Percentiles rank a stretch among this genome's conserved stretches.
These are phyloP conservation scores for Batrachochytrium dendrobatidis DNA, from an alignment of 371 early-diverging fungal species.

Conservation along the genomic window DNA sequence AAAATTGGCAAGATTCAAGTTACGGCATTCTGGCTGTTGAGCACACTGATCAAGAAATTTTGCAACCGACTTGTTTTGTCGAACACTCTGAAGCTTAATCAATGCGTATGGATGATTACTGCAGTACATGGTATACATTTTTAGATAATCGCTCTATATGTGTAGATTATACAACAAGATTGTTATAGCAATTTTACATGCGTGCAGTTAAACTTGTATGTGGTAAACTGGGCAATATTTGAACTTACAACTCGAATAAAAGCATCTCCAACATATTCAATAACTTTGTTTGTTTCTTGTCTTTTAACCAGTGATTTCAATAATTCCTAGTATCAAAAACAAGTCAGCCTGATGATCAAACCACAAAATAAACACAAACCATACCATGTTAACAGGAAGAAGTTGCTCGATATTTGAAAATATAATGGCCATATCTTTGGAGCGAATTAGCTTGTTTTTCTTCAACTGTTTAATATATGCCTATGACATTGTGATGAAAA, in stretches of 20 bases:
- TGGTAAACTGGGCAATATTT: not conserved
- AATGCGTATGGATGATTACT: conserved; percentile 46
- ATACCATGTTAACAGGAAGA: conserved; percentile 40
- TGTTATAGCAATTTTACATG: not conserved
- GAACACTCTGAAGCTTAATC: conserved; percentile 37
- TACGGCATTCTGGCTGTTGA: conserved; percentile 27
- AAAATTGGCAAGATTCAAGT: conserved; percentile 38
- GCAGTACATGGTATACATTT: conserved; percentile 50
- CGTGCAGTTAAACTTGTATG: not conserved
- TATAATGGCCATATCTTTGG: conserved; percentile 43
- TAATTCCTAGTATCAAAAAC: conserved; percentile 13
- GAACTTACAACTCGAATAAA: conserved; percentile 3
- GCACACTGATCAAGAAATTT: conserved; percentile 32
- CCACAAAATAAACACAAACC: not conserved
- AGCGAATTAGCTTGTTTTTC: conserved; percentile 28
- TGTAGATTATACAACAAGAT: not conserved
- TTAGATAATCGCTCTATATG: conserved; percentile 38
- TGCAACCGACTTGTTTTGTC: conserved; percentile 25
- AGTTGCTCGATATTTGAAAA: conserved; percentile 51
- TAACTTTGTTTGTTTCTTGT: not conserved
- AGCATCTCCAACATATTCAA: not conserved
- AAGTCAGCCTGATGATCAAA: not conserved
- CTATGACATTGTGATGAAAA: not conserved
- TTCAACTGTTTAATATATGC: not conserved
- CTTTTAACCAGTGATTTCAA: conserved; percentile 12